Evolutionary conservation across 805 yeast genomes (phyloP), one percentile per base, ranked within the genome.

Genomic region (Metschnikowia kunwiensis): DNA sequence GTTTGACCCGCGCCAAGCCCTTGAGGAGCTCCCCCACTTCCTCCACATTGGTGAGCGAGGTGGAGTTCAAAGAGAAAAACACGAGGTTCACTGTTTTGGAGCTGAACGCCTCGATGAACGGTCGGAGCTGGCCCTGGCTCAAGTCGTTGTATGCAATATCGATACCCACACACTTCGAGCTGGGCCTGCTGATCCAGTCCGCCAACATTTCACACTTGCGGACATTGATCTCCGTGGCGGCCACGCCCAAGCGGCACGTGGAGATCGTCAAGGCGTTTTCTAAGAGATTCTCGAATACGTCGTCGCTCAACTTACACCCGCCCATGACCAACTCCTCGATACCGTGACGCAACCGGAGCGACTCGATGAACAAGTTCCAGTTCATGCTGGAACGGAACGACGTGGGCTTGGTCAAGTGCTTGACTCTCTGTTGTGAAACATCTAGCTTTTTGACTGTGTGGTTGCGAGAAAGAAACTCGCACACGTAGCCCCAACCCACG

Each of bases 241-340:
- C 82, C 14, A 76, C 58, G 3, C 82, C 81, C 18, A 76, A 53
- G 41, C 81, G 57, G 53, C 64, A 66, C 1, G 82, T 76, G 11
- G 63, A 57, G 15, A 63, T 42, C 10, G 51, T 46, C 10, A 75
- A 58, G 0, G 77, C 76, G 16, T 57, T 58, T 7, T 55, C 55
- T 16, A 76, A 61, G 29, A 76, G 58, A 7, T 58, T 54, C 23
- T 56, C 49, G 42, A 75, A 75, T 23, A 60, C 65, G 3, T 54
- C 57, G 41, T 69, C 72, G 2, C 65, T 51, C 27, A 76, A 51
- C 44, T 72, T 70, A 50, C 80, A 76, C 1, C 82, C 81, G 45
- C 76, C 75, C 33, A 76, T 67, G 11, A 76, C 81, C 38, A 76
- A 60, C 46, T 76, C 82, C 50, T 74, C 80, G 22, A 76, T 65